Conservation (phyloP, 2,329 filamentous ascomycete genomes). For the Penicillium sp. region DNA sequence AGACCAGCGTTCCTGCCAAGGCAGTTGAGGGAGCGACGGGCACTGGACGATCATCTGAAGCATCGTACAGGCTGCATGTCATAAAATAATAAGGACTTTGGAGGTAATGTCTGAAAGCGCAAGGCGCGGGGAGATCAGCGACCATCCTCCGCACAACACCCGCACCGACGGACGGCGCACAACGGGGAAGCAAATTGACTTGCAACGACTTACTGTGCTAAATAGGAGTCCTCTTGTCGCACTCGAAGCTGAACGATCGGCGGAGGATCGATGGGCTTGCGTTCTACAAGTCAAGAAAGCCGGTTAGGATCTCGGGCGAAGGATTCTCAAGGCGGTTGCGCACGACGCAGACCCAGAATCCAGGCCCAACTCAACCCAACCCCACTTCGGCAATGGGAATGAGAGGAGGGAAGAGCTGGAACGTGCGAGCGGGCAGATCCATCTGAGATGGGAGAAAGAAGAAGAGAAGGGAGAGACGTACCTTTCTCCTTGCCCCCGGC, state of each 20-base stretch:
- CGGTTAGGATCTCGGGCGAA: constrained; percentile 12
- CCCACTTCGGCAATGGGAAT: not conserved
- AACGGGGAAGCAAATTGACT: not conserved
- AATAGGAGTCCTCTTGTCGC: constrained; percentile 50
- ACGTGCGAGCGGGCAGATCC: constrained; percentile 3
- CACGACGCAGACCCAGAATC: not conserved
- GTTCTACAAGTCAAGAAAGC: constrained; percentile 55
- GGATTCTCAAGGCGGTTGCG: not conserved
- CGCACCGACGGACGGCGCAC: not conserved
- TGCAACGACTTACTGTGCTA: constrained; percentile 60
- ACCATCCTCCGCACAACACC: not conserved
- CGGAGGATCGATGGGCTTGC: constrained; percentile 84
- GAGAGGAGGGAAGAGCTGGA: constrained; percentile 3
- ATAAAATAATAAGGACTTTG: constrained; percentile 70
- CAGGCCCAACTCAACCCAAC: not conserved
- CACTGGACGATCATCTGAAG: constrained; percentile 51
- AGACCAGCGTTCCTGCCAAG: constrained; percentile 74
- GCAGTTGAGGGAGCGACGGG: constrained; percentile 54
- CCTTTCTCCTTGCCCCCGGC: constrained; percentile 76
- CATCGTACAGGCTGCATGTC: constrained; percentile 60
- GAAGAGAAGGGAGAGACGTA: constrained; percentile 37
- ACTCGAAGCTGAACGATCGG: constrained; percentile 77
- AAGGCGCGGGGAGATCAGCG: not conserved
- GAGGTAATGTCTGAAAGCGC: constrained; percentile 57
- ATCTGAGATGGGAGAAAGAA: not conserved